Percentiles rank a stretch among this genome's conserved stretches.
phyloP scores from a whole-genome alignment of 345 rosid genomes.

The Limnanthes douglasii region DNA sequence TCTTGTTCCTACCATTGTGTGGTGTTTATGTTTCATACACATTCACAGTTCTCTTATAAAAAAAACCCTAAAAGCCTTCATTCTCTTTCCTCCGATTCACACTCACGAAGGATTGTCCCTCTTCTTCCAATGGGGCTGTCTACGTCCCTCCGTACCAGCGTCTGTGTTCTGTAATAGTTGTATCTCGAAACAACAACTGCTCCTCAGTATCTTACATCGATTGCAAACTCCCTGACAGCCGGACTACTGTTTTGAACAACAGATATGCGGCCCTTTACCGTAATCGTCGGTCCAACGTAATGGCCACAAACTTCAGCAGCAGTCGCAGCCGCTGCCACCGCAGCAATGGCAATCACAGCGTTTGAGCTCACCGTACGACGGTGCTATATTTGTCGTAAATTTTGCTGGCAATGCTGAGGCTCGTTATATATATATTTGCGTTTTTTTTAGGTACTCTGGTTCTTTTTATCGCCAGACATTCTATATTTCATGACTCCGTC shows the following conservation, averaged over 20 bases:
- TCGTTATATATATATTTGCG: no score
- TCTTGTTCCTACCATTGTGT: no score
- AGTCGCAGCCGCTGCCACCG: constrained; percentile 15
- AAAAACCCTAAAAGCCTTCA: constrained; percentile 16
- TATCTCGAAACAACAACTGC: constrained; percentile 16
- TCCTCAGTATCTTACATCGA: constrained; percentile 12
- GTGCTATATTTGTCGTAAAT: no score
- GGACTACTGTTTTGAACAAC: constrained; percentile 9
- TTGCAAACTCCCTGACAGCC: constrained; percentile 10
- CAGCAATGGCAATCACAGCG: constrained; percentile 9
- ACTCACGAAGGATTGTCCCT: constrained; percentile 63
- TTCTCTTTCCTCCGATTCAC: constrained; percentile 16
- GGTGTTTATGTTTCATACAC: no score
- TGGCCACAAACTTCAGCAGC: no score
- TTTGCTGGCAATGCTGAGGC: constrained; percentile 5
- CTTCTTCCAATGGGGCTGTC: constrained; percentile 33
- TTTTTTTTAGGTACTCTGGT: no score
- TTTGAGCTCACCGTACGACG: constrained; percentile 12
- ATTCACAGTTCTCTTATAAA: no score
- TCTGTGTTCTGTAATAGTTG: constrained; percentile 25
- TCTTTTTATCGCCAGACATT: no score
- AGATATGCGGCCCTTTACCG: constrained; percentile 9
- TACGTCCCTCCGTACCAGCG: constrained; percentile 82
- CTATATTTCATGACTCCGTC: no score
- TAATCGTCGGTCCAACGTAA: no score